A percentile compares a stretch with the other conserved stretches of the same genome.
These are phyloP conservation scores for Pseudozyma flocculosa DNA, from an alignment of 1,284 basidiomycete species.

Conservation along the genomic window DNA sequence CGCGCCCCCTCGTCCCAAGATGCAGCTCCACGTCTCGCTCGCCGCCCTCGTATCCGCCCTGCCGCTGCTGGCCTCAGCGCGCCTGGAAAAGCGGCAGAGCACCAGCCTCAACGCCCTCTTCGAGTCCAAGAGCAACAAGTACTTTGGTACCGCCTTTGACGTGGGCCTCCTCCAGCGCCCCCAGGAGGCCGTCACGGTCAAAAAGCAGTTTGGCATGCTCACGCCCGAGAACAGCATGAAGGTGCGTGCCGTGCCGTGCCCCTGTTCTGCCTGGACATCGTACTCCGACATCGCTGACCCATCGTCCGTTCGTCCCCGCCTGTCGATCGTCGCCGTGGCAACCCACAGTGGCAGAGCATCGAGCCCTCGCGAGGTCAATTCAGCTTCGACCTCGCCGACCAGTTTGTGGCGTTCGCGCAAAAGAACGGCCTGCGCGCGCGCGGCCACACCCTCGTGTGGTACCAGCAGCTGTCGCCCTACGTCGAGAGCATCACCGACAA, in stretches of 20 bases:
- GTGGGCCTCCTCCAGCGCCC: conserved; percentile 2
- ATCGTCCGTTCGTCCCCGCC: no score
- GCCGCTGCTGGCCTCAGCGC: no score
- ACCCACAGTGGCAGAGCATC: no score
- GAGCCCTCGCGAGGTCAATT: conserved; percentile 10
- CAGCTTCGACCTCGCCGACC: conserved; percentile 8
- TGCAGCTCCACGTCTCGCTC: no score
- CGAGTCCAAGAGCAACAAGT: conserved; percentile 1
- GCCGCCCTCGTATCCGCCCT: no score
- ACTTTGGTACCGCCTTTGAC: conserved; percentile 10
- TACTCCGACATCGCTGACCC: no score
- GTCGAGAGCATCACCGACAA: conserved; percentile 11
- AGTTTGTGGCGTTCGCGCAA: conserved; percentile 13
- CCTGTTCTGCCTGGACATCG: no score
- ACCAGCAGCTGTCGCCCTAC: conserved; percentile 10
- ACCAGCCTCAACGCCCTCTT: conserved; percentile 11
- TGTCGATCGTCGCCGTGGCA: no score
- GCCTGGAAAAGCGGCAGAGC: conserved; percentile 3
- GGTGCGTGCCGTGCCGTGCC: not conserved
- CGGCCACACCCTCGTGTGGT: conserved; percentile 16
- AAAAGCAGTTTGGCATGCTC: conserved; percentile 6
- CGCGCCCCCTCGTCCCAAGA: no score
- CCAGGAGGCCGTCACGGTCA: conserved; percentile 6
- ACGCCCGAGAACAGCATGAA: conserved; percentile 21
- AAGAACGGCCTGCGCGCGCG: conserved; percentile 14